phyloP scores from a whole-genome alignment of 1,284 basidiomycete species.

The Leccinum pseudoinsigne region DNA sequence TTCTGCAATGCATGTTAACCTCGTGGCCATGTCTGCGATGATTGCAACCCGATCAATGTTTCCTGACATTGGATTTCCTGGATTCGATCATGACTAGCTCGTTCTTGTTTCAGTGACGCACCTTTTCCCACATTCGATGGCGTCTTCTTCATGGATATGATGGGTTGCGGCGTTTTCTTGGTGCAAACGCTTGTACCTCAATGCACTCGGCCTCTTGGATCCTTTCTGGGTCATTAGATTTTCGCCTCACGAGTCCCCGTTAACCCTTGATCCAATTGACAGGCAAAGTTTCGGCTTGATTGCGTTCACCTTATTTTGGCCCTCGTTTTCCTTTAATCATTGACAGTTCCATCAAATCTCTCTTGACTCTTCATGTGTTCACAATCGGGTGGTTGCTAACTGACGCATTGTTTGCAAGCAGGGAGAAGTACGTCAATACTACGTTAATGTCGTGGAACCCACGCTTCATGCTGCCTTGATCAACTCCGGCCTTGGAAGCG shows the following conservation, averaged over 20 bases:
- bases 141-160: constrained; percentile 12
- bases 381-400: constrained; percentile 10
- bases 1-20: constrained; percentile 19
- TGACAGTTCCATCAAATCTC: constrained; percentile 7
- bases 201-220: constrained; percentile 3
- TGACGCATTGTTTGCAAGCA: constrained; percentile 26
- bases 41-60: constrained; percentile 12
- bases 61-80: constrained; percentile 11
- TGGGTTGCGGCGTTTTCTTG: constrained; percentile 6
- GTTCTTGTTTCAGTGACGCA: constrained; percentile 12
- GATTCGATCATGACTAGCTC: constrained; percentile 7
- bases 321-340: constrained; percentile 11
- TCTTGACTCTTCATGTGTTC: constrained; percentile 11
- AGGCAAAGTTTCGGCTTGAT: constrained; percentile 3
- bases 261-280: constrained; percentile 22
- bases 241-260: constrained; percentile 10
- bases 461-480: constrained; percentile 34
- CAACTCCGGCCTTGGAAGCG: constrained; percentile 10
- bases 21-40: constrained; percentile 19
- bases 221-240: constrained; percentile 8
- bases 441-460: constrained; percentile 41
- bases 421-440: constrained; percentile 53
- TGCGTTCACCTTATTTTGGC: constrained; percentile 12
- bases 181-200: constrained; percentile 3
- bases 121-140: constrained; percentile 6